A percentile compares a stretch with the other conserved stretches of the same genome.
Conservation (phyloP, 2,329 filamentous ascomycete genomes). For the Lasiodiplodia sp. region DNA sequence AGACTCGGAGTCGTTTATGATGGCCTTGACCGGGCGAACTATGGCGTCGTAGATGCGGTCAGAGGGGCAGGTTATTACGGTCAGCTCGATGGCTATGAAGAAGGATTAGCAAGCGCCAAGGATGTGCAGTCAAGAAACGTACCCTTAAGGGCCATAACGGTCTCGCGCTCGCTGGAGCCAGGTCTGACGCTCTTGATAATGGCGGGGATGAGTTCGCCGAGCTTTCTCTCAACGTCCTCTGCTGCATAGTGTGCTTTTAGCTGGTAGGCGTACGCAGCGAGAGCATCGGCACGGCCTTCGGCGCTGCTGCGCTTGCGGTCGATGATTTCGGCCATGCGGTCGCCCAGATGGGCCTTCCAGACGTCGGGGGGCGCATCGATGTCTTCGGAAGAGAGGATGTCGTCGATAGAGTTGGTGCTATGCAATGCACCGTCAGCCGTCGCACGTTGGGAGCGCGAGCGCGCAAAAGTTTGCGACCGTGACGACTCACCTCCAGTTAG, state of each 20-base stretch:
- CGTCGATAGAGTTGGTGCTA: constrained; percentile 72
- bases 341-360: constrained; percentile 69
- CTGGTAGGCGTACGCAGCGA: constrained; percentile 68
- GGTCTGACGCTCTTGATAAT: constrained; percentile 75
- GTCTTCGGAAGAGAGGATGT: constrained; percentile 63
- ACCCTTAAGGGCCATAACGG: constrained; percentile 71
- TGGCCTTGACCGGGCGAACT: constrained; percentile 64
- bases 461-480: not conserved
- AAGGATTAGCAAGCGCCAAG: not conserved
- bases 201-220: constrained; percentile 68
- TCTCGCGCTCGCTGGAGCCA: constrained; percentile 73
- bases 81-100: constrained; percentile 67
- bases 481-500: constrained; percentile 59
- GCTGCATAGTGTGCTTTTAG: constrained; percentile 73
- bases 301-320: constrained; percentile 80
- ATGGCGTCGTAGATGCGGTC: constrained; percentile 71
- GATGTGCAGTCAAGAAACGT: constrained; percentile 27
- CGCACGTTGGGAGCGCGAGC: not conserved
- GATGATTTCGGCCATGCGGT: constrained; percentile 74
- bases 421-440: constrained; percentile 1
- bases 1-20: constrained; percentile 72
- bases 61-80: constrained; percentile 71
- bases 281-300: constrained; percentile 70
- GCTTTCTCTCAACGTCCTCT: constrained; percentile 65
- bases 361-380: constrained; percentile 56